A percentile compares a stretch with the other conserved stretches of the same genome.
Conservation (phyloP, 345 rosid species). For the Linum usitatissimum region DNA sequence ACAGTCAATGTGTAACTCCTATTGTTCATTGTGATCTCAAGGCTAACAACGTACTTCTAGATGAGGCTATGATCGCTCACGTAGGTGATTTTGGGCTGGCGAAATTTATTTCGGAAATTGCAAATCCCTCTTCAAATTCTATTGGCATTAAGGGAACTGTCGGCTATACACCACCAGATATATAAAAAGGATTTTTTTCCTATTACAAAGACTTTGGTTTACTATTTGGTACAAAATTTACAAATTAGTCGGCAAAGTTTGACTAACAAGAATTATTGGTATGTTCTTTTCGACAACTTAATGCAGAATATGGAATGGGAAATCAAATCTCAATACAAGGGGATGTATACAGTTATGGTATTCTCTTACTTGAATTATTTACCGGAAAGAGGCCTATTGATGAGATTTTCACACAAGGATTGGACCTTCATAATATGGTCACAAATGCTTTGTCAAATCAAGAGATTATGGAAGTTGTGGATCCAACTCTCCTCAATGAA, state of each 20-base stretch:
- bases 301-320: neutral
- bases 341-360: neutral
- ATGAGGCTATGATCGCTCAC: constrained; percentile 1
- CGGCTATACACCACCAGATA: constrained; percentile 10
- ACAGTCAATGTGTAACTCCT: constrained; percentile 1
- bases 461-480: neutral
- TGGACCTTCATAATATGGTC: neutral
- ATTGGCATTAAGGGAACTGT: neutral
- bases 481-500: neutral
- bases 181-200: too few species aligned
- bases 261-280: too few species aligned
- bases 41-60: constrained; percentile 6
- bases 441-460: neutral
- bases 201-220: neutral
- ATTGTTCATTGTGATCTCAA: constrained; percentile 8
- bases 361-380: neutral
- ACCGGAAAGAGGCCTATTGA: constrained; percentile 1
- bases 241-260: too few species aligned
- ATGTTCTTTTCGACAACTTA: too few species aligned
- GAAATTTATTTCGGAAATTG: neutral
- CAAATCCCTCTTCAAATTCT: neutral
- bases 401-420: neutral
- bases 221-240: too few species aligned
- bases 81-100: constrained; percentile 12
- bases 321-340: neutral